Percentiles rank a stretch among this genome's conserved stretches.
phyloP scores from a whole-genome alignment of 108 stramenopile genomes.

The Schizochytrium sp. region DNA sequence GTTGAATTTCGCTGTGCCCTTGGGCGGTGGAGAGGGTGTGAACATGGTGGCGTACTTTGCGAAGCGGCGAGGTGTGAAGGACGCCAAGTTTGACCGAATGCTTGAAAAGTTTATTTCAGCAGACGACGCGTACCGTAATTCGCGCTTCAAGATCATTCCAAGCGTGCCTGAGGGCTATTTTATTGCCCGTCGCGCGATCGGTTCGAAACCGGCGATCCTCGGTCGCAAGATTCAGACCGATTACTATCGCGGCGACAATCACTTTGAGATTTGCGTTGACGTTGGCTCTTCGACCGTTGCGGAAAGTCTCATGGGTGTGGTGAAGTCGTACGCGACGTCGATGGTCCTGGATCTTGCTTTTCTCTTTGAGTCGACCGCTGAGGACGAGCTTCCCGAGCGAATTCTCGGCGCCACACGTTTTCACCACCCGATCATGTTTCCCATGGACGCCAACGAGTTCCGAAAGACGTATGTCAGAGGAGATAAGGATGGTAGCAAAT shows the following conservation, averaged over 20 bases:
- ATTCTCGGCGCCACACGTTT: background rate
- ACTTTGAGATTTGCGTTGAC: background rate
- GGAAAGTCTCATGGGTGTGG: background rate
- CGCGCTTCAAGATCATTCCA: background rate
- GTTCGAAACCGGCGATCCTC: background rate
- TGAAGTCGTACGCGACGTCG: background rate
- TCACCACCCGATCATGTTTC: background rate
- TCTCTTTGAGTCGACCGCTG: background rate
- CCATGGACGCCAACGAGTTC: background rate
- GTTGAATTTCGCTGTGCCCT: background rate
- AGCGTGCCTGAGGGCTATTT: background rate
- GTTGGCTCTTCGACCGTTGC: background rate
- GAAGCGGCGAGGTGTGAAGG: background rate
- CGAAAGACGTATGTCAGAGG: background rate
- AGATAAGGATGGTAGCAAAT: background rate
- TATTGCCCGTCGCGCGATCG: background rate
- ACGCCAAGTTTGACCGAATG: slow-evolving; percentile 7
- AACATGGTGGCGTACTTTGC: slow-evolving; percentile 4
- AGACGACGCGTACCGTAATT: background rate
- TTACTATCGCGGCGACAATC: background rate
- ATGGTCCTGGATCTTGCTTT: slow-evolving; percentile 2
- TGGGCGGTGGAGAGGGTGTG: background rate
- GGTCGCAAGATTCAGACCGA: background rate
- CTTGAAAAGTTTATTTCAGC: background rate
- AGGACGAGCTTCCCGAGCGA: slow-evolving; percentile 1